phyloP scores from a whole-genome alignment of 805 yeast species.

The Ogataea wickerhamii region DNA sequence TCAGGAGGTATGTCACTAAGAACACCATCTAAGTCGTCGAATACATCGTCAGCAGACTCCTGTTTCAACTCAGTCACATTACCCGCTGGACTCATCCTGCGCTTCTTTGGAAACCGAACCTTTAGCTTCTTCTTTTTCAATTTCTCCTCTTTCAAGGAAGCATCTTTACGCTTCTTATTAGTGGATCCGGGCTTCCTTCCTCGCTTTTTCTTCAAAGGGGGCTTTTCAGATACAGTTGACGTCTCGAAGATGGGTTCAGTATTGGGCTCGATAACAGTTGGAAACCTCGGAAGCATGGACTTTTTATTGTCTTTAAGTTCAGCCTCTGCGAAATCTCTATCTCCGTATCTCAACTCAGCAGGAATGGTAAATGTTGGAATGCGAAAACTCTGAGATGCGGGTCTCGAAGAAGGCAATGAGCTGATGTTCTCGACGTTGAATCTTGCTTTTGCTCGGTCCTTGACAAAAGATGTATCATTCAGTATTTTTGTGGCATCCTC shows the following conservation, averaged over 20 bases:
- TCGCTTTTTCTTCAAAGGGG: slow-evolving; percentile 15
- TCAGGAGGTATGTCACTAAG: slow-evolving; percentile 7
- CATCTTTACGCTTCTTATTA: slow-evolving; percentile 17
- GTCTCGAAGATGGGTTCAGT: slow-evolving; percentile 6
- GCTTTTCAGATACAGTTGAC: slow-evolving; percentile 1
- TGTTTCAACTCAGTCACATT: slow-evolving; percentile 10
- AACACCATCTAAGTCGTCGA: slow-evolving; percentile 8
- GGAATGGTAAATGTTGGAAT: slow-evolving; percentile 18
- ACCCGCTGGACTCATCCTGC: slow-evolving; percentile 8
- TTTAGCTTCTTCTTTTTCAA: slow-evolving; percentile 14
- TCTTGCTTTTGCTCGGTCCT: slow-evolving; percentile 9
- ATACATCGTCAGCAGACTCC: slow-evolving; percentile 4
- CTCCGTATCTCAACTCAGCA: slow-evolving; percentile 13
- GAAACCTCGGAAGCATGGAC: slow-evolving; percentile 9
- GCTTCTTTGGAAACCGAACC: slow-evolving; percentile 15
- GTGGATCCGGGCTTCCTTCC: slow-evolving; percentile 22
- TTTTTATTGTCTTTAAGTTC: slow-evolving; percentile 8
- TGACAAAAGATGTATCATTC: slow-evolving; percentile 12
- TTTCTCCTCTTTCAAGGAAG: slow-evolving; percentile 10
- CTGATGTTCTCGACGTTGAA: slow-evolving; percentile 15
- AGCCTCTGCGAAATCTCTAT: slow-evolving; percentile 8
- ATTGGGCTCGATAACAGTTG: slow-evolving; percentile 6
- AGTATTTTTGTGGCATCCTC: slow-evolving; percentile 14
- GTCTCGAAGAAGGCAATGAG: slow-evolving; percentile 16
- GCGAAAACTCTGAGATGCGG: slow-evolving; percentile 13